These are phyloP conservation scores for Populus hybrid DNA, from an alignment of 441 rosid species.

Conservation along the genomic window DNA sequence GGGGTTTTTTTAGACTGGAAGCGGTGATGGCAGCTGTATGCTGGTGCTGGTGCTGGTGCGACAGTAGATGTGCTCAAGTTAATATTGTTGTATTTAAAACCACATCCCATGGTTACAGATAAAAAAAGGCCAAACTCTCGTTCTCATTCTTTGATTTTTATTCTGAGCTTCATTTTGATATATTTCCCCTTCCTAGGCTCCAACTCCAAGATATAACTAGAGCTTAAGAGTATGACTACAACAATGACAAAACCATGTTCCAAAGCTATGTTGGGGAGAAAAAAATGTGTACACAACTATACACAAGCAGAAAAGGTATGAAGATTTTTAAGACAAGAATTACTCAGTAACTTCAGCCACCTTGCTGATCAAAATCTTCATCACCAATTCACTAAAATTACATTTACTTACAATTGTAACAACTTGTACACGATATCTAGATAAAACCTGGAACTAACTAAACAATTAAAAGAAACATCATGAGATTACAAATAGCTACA, in stretches of 20 bases:
- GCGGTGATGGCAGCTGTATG: background rate
- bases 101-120: background rate
- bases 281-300: background rate
- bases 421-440: background rate
- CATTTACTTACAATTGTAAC: background rate
- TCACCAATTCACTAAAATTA: background rate
- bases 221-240: background rate
- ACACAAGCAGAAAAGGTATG: background rate
- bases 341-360: background rate
- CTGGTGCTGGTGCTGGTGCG: background rate
- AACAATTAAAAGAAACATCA: background rate
- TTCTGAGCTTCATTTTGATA: background rate
- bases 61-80: background rate
- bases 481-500: background rate
- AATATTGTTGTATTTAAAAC: background rate
- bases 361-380: conserved; percentile 1
- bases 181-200: background rate
- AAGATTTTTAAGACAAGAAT: background rate
- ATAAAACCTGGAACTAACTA: background rate
- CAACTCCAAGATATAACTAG: background rate
- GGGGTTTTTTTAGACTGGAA: background rate
- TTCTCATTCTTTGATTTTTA: background rate
- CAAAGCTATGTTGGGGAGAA: background rate
- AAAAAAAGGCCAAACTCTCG: background rate
- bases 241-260: background rate